Base-by-base conservation (phyloP, 768 basidiomycete species). In the Pisolithus microcarpus region DNA sequence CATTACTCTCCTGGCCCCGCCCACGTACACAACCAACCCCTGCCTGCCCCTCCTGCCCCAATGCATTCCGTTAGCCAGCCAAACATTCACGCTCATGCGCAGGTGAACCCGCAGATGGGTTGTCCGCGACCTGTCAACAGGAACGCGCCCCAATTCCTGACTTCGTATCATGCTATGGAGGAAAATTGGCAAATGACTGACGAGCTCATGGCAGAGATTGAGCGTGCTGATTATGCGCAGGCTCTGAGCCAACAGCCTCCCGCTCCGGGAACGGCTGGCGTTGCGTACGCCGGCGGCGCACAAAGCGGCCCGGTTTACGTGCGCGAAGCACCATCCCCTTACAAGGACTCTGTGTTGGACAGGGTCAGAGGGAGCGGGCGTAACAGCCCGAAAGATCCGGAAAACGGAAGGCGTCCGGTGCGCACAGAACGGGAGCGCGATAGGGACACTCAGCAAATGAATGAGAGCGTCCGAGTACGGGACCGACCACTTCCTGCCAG, bases 191-290 rank as follows among this genome's bases (percentile, higher is more conserved):
- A 83, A 46, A 77, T 87, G 74, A 84, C 84, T 0, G 78, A 80
- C 34, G 81, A 86, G 55, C 72, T 86, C 26, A 70, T 86, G 65
- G 81, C 80, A 30, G 82, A 86, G 55, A 83, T 86, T 54, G 85
- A 87, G 60, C 76, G 79, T 39, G 81, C 80, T n/a, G 82, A 85
- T 64, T 66, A 78, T 54, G 79, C 82, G 50, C 81, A 81, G 60
- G 65, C 75, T 9, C 77, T 79, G 60, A 71, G 70, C 37, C 74
- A 76, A 56, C 68, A 67, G n/a, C 60, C 68, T 48, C 57, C 70
- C 43, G 59, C 67, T 58, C 59, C 63, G 60, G 56, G 67, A 55
- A 69, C 68, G 49, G 65, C 72, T 49, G 69, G 76, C 70, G 56
- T 76, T 5, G 74, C 74, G 5, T 75, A 75, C 58, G 74, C 74